These are phyloP conservation scores for Starmera pachycereana DNA, from an alignment of 805 yeast genomes.

Conservation along the genomic window DNA sequence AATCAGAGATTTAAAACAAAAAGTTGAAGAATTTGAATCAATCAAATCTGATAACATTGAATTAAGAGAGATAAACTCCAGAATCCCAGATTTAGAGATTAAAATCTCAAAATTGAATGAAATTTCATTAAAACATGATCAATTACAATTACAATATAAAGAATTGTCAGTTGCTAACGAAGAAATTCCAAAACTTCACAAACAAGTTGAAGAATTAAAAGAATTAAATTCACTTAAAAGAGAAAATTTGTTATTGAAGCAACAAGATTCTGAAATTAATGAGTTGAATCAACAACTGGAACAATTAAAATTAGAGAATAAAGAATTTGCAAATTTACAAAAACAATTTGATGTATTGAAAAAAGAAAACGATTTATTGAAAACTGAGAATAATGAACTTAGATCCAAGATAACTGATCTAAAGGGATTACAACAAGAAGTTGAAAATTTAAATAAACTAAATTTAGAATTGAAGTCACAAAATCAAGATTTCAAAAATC, in stretches of 20 bases:
- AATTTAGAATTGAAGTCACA: background rate
- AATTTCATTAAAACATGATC: no score
- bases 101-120: no score
- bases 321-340: slow-evolving; percentile 1
- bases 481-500: slow-evolving; percentile 1
- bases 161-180: no score
- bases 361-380: background rate
- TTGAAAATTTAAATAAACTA: no score
- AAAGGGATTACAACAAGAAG: no score
- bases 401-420: no score
- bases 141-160: no score
- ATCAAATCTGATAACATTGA: no score
- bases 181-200: background rate
- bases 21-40: background rate
- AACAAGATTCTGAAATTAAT: background rate
- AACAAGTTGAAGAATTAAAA: background rate
- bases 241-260: background rate
- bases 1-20: background rate
- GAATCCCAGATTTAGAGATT: no score
- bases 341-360: slow-evolving; percentile 1
- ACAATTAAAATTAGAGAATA: slow-evolving; percentile 1
- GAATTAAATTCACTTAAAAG: background rate
- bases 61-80: no score
- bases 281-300: background rate
- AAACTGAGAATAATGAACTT: no score